Evolutionary conservation across 169 alveolate species (phyloP).

Genomic region (Babesia ovata): DNA sequence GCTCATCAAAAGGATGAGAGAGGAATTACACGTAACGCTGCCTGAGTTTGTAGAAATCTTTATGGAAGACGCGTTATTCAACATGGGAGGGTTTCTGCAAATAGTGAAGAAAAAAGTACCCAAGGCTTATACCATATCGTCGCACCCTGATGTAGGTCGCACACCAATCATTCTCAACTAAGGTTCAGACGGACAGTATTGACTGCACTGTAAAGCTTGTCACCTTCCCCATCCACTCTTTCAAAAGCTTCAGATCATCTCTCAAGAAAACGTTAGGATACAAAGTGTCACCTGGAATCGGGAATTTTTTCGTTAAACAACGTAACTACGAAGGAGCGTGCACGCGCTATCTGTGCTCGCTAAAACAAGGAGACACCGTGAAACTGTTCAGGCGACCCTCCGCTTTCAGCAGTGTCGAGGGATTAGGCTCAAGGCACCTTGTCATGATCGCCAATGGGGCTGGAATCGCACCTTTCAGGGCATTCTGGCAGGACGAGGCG

Average conservation of each 20-base stretch:
- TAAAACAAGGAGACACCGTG: conserved; percentile 46
- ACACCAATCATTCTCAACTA: background rate
- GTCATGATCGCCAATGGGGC: conserved; percentile 76
- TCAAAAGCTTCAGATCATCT: conserved; percentile 27
- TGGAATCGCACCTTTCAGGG: conserved; percentile 63
- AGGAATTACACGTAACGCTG: conserved; percentile 69
- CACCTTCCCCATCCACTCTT: conserved; percentile 18
- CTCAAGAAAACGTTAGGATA: conserved; percentile 5
- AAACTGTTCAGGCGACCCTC: conserved; percentile 65
- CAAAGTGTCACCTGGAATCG: background rate
- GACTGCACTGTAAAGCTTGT: conserved; percentile 42
- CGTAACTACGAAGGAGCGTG: conserved; percentile 67
- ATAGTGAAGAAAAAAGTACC: conserved; percentile 77
- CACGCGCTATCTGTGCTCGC: conserved; percentile 37
- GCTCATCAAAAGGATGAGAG: conserved; percentile 55
- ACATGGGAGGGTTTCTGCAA: conserved; percentile 79
- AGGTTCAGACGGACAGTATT: background rate
- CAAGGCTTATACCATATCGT: conserved; percentile 80
- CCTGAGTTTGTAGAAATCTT: conserved; percentile 76
- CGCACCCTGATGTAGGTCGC: conserved; percentile 69
- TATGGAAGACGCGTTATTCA: conserved; percentile 71
- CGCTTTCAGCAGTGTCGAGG: conserved; percentile 17
- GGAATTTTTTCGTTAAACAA: background rate
- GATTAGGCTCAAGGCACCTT: conserved; percentile 32
- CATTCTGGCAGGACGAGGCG: conserved; percentile 28